These are phyloP conservation scores for Yamadazyma sp. DNA, from an alignment of 805 yeast genomes.

Conservation along the genomic window DNA sequence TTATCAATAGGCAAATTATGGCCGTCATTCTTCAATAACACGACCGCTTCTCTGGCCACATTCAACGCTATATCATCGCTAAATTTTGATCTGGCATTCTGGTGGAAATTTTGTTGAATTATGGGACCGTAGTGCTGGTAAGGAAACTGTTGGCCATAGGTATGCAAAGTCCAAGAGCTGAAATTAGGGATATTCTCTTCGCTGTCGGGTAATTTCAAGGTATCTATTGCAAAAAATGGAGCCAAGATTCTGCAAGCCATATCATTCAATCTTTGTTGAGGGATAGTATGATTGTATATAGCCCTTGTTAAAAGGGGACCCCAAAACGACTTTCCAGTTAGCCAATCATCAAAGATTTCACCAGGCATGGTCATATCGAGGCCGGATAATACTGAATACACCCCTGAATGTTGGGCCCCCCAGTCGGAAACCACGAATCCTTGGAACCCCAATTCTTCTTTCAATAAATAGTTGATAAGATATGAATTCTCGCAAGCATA, in stretches of 20 bases:
- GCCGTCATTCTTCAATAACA: conserved; percentile 53
- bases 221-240: conserved; percentile 50
- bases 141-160: conserved; percentile 54
- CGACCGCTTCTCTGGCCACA: conserved; percentile 58
- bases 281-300: conserved; percentile 54
- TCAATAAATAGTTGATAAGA: conserved; percentile 52
- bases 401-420: conserved; percentile 64
- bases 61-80: conserved; percentile 50
- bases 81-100: conserved; percentile 50
- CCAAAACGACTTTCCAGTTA: conserved; percentile 54
- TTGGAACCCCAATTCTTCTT: conserved; percentile 64
- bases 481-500: conserved; percentile 61
- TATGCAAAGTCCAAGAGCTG: conserved; percentile 58
- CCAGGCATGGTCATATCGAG: conserved; percentile 70
- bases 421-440: conserved; percentile 68
- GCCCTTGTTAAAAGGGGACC: conserved; percentile 58
- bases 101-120: conserved; percentile 52
- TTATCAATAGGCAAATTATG: conserved; percentile 51
- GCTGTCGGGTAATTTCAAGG: conserved; percentile 31
- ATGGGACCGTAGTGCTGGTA: conserved; percentile 56
- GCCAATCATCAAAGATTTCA: conserved; percentile 52
- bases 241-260: conserved; percentile 63
- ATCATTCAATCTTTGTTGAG: conserved; percentile 54
- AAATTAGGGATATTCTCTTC: conserved; percentile 51
- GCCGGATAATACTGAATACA: conserved; percentile 56